Evolutionary conservation across 2,329 filamentous ascomycete species (phyloP), one percentile per base, ranked within the genome.

Genomic region (Diaporthe aspalathi): DNA sequence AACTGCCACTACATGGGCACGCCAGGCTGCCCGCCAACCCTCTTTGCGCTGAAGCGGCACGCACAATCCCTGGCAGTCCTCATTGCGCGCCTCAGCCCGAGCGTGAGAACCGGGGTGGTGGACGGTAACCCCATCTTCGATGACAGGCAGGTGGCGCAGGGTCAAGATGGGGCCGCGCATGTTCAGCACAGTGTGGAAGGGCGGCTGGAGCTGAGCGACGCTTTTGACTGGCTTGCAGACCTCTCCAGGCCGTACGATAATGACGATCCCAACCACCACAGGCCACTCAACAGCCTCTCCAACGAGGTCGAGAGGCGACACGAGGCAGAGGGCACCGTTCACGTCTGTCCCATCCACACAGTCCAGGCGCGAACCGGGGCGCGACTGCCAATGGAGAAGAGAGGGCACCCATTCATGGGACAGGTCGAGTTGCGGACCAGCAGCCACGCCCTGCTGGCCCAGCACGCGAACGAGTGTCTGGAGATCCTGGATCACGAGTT

Each of bases 401-500:
- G 67, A 32, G 56, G 47, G 38, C 68, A 69, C 57, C 65, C 65
- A n/a, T 73, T 60, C 35, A 29, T 65, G 43, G 38, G 43, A 35
- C n/a, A 62, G 20, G 35, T 57, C 6, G 32, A 24, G n/a, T 49
- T 17, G 72, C 85, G 84, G 4, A 87, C 84, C 70, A 81, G 82
- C 62, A 83, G 80, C 67, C 86, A 88, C 73, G 80, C 84, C 73
- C 82, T 82, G 40, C 82, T 90, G 20, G 79, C 89, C 35, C 82
- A 84, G 80, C 89, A 90, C 76, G 88, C 88, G 72, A 90, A 90
- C 76, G 83, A 86, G 71, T 87, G 88, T 65, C 84, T 91, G 7
- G 88, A 90, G 79, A 81, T 87, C 2, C 83, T 91, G 8, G 89
- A 91, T 74, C 87, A 90, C 76, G 88, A 90, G 77, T 88, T 86